Conservation (phyloP, 805 yeast genomes). For the Brettanomyces custersianus region DNA sequence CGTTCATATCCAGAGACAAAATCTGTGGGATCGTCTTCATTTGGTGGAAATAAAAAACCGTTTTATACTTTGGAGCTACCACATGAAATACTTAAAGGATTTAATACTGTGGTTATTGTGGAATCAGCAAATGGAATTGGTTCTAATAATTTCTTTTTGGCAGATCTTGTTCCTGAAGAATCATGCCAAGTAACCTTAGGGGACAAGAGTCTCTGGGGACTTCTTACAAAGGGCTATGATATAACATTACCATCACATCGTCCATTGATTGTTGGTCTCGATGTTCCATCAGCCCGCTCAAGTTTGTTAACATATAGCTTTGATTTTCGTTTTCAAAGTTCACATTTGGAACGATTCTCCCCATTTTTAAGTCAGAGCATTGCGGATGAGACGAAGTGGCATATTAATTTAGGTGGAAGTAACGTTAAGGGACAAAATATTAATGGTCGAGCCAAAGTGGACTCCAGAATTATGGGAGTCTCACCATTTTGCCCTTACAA, state of each 20-base stretch:
- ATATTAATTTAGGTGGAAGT: slow-evolving; percentile 32
- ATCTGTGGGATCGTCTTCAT: slow-evolving; percentile 43
- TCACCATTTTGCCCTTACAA: slow-evolving; percentile 43
- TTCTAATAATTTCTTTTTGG: slow-evolving; percentile 27
- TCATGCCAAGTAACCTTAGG: slow-evolving; percentile 19
- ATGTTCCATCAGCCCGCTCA: slow-evolving; percentile 51
- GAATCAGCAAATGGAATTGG: slow-evolving; percentile 19
- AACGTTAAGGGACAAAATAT: too few relatives aligned
- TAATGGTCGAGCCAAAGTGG: slow-evolving; percentile 25
- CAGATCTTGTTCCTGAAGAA: slow-evolving; percentile 25
- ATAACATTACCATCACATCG: slow-evolving; percentile 33
- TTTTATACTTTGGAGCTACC: slow-evolving; percentile 39
- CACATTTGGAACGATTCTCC: slow-evolving; percentile 30
- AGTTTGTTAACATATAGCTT: slow-evolving; percentile 46
- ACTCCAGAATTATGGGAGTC: slow-evolving; percentile 45
- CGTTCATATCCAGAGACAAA: slow-evolving; percentile 31
- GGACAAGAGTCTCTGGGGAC: slow-evolving; percentile 26
- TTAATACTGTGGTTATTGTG: slow-evolving; percentile 43
- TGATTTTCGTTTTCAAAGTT: slow-evolving; percentile 22
- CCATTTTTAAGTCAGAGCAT: slow-evolving; percentile 66
- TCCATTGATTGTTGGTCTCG: slow-evolving; percentile 37
- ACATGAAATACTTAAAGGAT: slow-evolving; percentile 29
- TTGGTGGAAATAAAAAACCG: slow-evolving; percentile 40
- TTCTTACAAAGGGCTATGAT: slow-evolving; percentile 29
- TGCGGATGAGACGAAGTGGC: slow-evolving; percentile 74